Base-by-base conservation (phyloP, 2,329 filamentous ascomycete genomes). In the Dryadomyces sulphureus region DNA sequence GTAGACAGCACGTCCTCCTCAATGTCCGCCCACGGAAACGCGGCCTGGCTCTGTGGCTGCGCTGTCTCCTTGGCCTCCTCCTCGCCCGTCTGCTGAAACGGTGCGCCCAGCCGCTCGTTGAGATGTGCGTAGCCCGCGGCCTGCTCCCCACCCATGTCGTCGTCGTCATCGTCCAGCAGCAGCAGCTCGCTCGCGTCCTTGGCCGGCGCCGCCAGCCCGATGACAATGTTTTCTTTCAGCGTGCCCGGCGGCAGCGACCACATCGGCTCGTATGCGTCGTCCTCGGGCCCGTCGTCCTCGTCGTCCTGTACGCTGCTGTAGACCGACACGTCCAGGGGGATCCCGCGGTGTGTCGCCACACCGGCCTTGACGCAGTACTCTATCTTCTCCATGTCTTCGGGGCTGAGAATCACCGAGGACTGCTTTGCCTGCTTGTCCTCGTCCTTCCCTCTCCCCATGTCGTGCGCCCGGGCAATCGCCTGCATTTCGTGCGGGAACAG, bases 401-500 rank as follows among this genome's bases (percentile, higher is more conserved):
- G 34, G 16, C 34, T 36, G 8, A 36, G 17, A 4, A 36, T 7
- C 7, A 36, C 34, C 27, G 27, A 14, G 27, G 27, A 12, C 25
- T 36, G 16, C 11, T 36, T 36, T n/a, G 7, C 34, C 34, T 16
- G 16, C n/a, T 19, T 7, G 34, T 14, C 6, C 32, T 34, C 32
- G 25, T 32, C 11, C 9, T 8, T 32, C 38, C 14, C 12, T 40
- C 32, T 21, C 8, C 27, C 20, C 19, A 34, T 7, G 2, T 47
- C 43, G 12, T n/a, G 21, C 3, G 46, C 46, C 7, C 40, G 75
- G 1, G 82, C 84, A 54, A 94, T 79, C 41, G 71, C 70, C 1
- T 82, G 80, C 4, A 94, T 67, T 49, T 87, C 74, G 39, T 73
- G 70, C 12, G 79, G 70, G 52, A 96, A 94, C 2, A 96, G 67